These are phyloP conservation scores for Micractinium sp. DNA, from an alignment of 139 green algal species.

Conservation along the genomic window DNA sequence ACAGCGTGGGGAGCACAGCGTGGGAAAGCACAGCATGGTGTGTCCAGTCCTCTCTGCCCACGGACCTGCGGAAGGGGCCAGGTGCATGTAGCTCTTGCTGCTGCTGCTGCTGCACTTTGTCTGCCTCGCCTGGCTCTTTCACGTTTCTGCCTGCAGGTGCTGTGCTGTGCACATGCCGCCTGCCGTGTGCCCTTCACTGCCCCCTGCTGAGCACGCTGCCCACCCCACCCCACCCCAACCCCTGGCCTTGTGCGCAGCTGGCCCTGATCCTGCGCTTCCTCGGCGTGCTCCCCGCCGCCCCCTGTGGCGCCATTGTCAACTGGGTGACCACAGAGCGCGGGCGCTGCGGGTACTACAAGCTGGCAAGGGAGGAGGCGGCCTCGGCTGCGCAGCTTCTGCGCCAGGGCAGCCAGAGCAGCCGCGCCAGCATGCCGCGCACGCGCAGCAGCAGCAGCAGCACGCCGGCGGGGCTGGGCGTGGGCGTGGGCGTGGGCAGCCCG, in stretches of 20 bases:
- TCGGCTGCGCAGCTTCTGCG: background rate
- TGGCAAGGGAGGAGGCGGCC: background rate
- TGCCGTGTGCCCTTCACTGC: too few relatives aligned
- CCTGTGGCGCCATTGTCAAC: slow-evolving; percentile 4
- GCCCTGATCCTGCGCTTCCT: slow-evolving; percentile 81
- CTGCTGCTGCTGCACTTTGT: too few relatives aligned
- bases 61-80: too few relatives aligned
- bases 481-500: background rate
- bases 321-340: slow-evolving; percentile 22
- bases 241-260: slow-evolving; percentile 45
- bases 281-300: slow-evolving; percentile 44
- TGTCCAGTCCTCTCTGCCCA: too few relatives aligned
- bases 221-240: too few relatives aligned
- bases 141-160: too few relatives aligned
- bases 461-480: background rate
- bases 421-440: background rate
- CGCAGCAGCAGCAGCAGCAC: background rate
- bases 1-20: too few relatives aligned
- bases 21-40: too few relatives aligned
- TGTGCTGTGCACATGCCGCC: too few relatives aligned
- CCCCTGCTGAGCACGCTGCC: too few relatives aligned
- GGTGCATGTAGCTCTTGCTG: too few relatives aligned
- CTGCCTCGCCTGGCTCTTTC: too few relatives aligned
- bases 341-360: slow-evolving; percentile 31
- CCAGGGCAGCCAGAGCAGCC: background rate